phyloP scores from a whole-genome alignment of 129 eudicot species.

The Saussurea involucrata region DNA sequence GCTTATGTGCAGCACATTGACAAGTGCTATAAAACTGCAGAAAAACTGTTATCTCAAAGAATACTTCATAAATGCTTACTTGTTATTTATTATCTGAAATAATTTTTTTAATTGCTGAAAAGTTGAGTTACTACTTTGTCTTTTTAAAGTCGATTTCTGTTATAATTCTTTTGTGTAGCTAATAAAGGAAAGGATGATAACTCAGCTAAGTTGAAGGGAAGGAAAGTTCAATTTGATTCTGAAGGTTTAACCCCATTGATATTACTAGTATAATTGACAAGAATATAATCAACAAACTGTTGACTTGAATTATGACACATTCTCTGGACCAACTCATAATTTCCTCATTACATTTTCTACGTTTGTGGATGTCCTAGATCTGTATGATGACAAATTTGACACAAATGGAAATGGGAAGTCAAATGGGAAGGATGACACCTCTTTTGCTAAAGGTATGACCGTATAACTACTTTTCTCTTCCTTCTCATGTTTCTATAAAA shows the following conservation, averaged over 20 bases:
- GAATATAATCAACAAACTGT: background rate
- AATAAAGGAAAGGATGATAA: constrained; percentile 49
- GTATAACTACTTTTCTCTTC: background rate
- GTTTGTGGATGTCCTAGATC: constrained; percentile 17
- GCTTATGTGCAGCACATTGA: background rate
- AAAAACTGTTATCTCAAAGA: background rate
- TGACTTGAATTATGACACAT: background rate
- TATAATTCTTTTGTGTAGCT: constrained; percentile 26
- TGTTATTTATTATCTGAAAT: background rate
- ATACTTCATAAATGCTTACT: background rate
- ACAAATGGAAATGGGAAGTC: constrained; percentile 33
- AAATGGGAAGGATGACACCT: constrained; percentile 50
- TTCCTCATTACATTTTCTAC: background rate
- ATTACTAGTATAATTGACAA: background rate
- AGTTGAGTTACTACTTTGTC: background rate
- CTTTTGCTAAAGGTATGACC: constrained; percentile 30
- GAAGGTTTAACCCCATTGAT: constrained; percentile 50
- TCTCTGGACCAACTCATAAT: background rate
- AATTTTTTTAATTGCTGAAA: background rate
- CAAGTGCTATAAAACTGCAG: background rate
- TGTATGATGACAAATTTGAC: constrained; percentile 28
- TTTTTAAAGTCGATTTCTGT: background rate
- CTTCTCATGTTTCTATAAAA: background rate
- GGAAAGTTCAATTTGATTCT: constrained; percentile 70
- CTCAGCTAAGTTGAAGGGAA: constrained; percentile 50